Evolutionary conservation across 139 green algal genomes (phyloP).

Genomic region (Chloropicon primus): DNA sequence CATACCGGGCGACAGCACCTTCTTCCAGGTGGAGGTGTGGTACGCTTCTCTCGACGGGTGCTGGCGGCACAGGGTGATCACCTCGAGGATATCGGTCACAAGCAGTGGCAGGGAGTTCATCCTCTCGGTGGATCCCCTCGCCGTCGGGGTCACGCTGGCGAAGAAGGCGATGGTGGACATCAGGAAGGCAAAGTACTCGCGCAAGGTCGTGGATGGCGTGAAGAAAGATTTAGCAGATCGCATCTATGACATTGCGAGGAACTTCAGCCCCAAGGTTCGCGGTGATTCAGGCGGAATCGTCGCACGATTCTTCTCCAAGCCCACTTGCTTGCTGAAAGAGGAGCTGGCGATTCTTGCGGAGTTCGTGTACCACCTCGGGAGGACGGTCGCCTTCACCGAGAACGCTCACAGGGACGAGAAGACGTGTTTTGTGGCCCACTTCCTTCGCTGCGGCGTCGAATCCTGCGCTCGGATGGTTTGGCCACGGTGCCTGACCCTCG

Average conservation of each 20-base stretch:
- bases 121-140: neutral
- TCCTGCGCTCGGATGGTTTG: neutral
- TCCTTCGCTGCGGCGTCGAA: neutral
- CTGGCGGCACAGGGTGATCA: neutral
- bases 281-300: neutral
- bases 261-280: neutral
- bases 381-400: neutral
- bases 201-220: neutral
- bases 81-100: neutral
- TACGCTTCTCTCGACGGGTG: neutral
- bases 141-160: neutral
- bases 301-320: neutral
- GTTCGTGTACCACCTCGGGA: neutral
- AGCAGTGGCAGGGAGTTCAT: neutral
- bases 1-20: neutral
- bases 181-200: neutral
- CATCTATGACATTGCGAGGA: neutral
- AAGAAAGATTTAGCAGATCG: neutral
- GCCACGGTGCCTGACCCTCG: neutral
- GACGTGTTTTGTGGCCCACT: neutral
- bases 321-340: neutral
- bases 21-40: neutral
- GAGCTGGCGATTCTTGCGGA: neutral
- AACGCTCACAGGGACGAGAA: neutral
- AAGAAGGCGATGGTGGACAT: neutral